Conservation (phyloP, 2,329 filamentous ascomycete species). For the Fusarium sororula region DNA sequence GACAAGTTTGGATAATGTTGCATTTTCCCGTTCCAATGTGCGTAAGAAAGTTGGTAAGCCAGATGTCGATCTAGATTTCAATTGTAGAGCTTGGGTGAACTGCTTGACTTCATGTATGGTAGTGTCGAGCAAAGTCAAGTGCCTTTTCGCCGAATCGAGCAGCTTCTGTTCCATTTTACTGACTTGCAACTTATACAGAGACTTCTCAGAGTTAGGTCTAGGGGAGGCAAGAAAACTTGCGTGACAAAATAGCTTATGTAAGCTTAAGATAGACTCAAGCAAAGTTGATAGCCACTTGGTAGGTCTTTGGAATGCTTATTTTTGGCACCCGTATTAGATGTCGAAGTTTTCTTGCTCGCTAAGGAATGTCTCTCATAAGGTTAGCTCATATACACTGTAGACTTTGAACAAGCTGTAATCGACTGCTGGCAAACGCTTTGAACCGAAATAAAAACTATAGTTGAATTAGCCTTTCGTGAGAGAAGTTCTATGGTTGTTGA, state of each 20-base stretch:
- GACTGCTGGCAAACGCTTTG: background rate
- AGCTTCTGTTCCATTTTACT: slow-evolving; percentile 5
- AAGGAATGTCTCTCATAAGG: slow-evolving; percentile 1
- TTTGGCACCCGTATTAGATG: background rate
- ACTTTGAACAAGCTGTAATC: background rate
- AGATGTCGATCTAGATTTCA: slow-evolving; percentile 23
- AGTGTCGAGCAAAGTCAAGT: slow-evolving; percentile 4
- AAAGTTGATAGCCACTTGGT: background rate
- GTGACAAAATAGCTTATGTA: background rate
- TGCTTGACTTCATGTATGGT: slow-evolving; percentile 10
- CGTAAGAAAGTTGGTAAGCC: slow-evolving; percentile 24
- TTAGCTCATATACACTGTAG: too few species aligned
- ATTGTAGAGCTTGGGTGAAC: slow-evolving; percentile 7
- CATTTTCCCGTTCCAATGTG: slow-evolving; percentile 19
- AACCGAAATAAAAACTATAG: background rate
- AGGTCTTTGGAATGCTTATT: background rate
- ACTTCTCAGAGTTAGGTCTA: background rate
- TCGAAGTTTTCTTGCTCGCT: background rate
- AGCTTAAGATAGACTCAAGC: background rate
- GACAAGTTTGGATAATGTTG: slow-evolving; percentile 6
- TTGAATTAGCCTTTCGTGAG: background rate
- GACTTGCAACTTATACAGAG: background rate
- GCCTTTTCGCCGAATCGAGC: slow-evolving; percentile 24
- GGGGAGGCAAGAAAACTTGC: background rate
- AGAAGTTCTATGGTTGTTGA: background rate